A percentile compares a stretch with the other conserved stretches of the same genome.
These are phyloP conservation scores for Macrocybe gigantea DNA, from an alignment of 768 basidiomycete genomes.

Conservation along the genomic window DNA sequence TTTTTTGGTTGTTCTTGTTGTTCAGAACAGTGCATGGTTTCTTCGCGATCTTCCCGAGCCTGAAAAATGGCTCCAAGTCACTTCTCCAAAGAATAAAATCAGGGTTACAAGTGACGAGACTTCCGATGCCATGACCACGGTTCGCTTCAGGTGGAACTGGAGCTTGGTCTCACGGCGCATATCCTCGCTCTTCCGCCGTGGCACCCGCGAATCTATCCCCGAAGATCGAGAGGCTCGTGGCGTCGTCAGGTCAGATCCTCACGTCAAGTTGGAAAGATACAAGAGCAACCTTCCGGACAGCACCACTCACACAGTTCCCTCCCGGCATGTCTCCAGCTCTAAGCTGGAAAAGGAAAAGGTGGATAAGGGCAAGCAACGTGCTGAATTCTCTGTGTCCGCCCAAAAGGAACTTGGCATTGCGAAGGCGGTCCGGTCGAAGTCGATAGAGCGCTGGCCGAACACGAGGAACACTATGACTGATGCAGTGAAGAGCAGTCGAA, in stretches of 20 bases:
- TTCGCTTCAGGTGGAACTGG: constrained; percentile 61
- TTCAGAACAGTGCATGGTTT: constrained; percentile 61
- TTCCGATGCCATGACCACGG: constrained; percentile 60
- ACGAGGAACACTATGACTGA: too few relatives aligned
- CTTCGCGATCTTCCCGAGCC: constrained; percentile 61
- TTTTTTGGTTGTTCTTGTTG: constrained; percentile 3
- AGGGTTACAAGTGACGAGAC: constrained; percentile 74
- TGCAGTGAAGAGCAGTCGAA: too few relatives aligned
- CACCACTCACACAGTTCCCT: background rate
- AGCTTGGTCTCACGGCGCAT: constrained; percentile 39
- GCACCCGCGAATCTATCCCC: background rate
- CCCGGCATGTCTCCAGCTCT: background rate
- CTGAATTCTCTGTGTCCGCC: background rate
- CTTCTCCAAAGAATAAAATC: constrained; percentile 31
- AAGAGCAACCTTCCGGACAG: constrained; percentile 3
- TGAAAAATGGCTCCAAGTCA: constrained; percentile 57
- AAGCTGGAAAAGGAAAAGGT: constrained; percentile 20
- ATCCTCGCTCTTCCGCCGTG: constrained; percentile 39
- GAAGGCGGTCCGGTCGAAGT: constrained; percentile 19
- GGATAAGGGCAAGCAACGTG: constrained; percentile 10
- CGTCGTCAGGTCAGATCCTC: constrained; percentile 17
- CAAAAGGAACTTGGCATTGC: background rate
- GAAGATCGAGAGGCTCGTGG: constrained; percentile 10
- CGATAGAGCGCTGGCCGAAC: constrained; percentile 23
- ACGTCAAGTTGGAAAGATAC: constrained; percentile 9